These are phyloP conservation scores for Datura wrightii DNA, from an alignment of 257 asterid genomes.

Conservation along the genomic window DNA sequence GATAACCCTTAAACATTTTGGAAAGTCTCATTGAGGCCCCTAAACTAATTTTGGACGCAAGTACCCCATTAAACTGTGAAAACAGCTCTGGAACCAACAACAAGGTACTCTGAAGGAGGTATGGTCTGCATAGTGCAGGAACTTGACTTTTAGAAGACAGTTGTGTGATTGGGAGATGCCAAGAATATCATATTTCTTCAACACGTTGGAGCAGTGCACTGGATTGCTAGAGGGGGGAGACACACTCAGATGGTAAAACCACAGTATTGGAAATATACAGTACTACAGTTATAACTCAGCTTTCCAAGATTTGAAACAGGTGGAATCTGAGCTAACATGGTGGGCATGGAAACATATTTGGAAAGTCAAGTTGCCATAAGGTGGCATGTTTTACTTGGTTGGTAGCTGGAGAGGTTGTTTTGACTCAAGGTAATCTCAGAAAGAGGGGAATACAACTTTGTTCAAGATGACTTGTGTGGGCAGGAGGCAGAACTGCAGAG, in stretches of 20 bases:
- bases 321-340: background rate
- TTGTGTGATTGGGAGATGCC: background rate
- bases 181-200: background rate
- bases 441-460: background rate
- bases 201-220: background rate
- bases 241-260: too few species aligned
- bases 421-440: background rate
- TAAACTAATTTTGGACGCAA: background rate
- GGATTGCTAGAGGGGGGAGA: too few species aligned
- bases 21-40: background rate
- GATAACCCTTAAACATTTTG: constrained; percentile 5
- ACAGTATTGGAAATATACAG: too few species aligned
- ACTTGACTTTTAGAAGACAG: background rate
- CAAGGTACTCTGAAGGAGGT: background rate
- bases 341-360: background rate
- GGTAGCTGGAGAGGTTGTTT: background rate
- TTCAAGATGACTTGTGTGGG: background rate
- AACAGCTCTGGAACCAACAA: background rate
- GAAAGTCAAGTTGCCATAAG: background rate
- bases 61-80: constrained; percentile 8
- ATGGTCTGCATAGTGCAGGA: background rate
- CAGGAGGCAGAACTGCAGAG: background rate
- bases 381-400: background rate
- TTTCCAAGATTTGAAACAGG: background rate
- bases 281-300: too few species aligned